Evolutionary conservation across 768 basidiomycete genomes (phyloP).

Genomic region (Kwoniella sp.): DNA sequence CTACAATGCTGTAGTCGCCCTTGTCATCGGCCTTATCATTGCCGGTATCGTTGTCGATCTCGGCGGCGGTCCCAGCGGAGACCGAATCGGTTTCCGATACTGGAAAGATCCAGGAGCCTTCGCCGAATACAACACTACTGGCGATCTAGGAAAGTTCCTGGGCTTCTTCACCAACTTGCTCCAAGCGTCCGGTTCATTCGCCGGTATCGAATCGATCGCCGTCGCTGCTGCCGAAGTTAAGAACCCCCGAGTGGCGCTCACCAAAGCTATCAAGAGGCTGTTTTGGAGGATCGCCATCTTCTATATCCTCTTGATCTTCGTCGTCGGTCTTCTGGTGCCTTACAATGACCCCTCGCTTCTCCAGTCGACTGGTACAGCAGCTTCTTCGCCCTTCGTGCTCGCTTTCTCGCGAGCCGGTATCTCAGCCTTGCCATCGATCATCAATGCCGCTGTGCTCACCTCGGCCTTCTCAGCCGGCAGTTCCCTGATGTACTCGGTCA

Average conservation of each 20-base stretch:
- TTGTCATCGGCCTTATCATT: slow-evolving; percentile 43
- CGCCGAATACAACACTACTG: slow-evolving; percentile 19
- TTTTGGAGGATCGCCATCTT: slow-evolving; percentile 46
- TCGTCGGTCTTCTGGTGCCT: slow-evolving; percentile 53
- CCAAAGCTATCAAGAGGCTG: slow-evolving; percentile 33
- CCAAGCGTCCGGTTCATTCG: slow-evolving; percentile 34
- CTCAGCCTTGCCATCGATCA: slow-evolving; percentile 41
- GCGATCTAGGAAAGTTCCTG: slow-evolving; percentile 36
- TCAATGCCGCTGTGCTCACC: slow-evolving; percentile 52
- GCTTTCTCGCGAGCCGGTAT: slow-evolving; percentile 54
- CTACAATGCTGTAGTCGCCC: slow-evolving; percentile 20
- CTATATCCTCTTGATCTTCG: slow-evolving; percentile 44
- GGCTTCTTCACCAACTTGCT: slow-evolving; percentile 38
- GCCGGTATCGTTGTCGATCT: slow-evolving; percentile 41
- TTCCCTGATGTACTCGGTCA: slow-evolving; percentile 25
- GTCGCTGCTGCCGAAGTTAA: slow-evolving; percentile 43
- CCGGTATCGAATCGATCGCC: slow-evolving; percentile 32
- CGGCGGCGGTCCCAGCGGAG: slow-evolving; percentile 35
- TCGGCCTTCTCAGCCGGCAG: slow-evolving; percentile 29
- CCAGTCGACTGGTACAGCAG: slow-evolving; percentile 48
- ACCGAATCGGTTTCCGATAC: slow-evolving; percentile 40
- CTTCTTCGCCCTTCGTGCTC: slow-evolving; percentile 56
- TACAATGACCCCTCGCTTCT: slow-evolving; percentile 42
- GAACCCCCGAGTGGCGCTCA: slow-evolving; percentile 38
- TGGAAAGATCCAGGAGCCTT: slow-evolving; percentile 43